Percentiles rank a stretch among this genome's conserved stretches.
phyloP scores from a whole-genome alignment of 768 basidiomycete genomes.

The Podaxis sp. region DNA sequence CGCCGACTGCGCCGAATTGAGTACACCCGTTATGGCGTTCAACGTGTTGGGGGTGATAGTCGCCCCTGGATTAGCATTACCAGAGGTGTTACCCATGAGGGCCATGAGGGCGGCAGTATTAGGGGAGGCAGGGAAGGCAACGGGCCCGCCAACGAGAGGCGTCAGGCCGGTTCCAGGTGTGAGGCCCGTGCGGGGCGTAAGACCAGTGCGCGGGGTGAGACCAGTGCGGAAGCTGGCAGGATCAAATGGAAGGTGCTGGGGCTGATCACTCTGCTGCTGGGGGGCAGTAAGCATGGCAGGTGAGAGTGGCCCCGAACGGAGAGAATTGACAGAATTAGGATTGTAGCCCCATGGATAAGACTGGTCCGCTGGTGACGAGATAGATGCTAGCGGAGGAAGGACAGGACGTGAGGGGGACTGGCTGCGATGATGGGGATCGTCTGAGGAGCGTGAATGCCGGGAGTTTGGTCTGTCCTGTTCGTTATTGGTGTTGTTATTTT shows the following conservation, averaged over 20 bases:
- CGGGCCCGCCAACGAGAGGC: slow-evolving; percentile 72
- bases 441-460: slow-evolving; percentile 19
- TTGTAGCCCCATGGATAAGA: slow-evolving; percentile 71
- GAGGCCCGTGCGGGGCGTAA: slow-evolving; percentile 83
- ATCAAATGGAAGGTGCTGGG: slow-evolving; percentile 58
- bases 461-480: slow-evolving; percentile 27
- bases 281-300: slow-evolving; percentile 97
- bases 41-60: slow-evolving; percentile 77
- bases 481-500: slow-evolving; percentile 19
- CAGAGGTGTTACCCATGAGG: slow-evolving; percentile 71
- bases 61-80: slow-evolving; percentile 35
- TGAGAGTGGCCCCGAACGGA: slow-evolving; percentile 90
- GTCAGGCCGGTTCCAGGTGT: slow-evolving; percentile 78
- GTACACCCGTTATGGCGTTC: slow-evolving; percentile 77
- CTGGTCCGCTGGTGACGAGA: slow-evolving; percentile 69
- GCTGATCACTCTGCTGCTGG: slow-evolving; percentile 45
- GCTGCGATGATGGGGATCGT: slow-evolving; percentile 33
- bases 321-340: slow-evolving; percentile 62
- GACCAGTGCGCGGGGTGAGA: slow-evolving; percentile 82
- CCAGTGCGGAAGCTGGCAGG: slow-evolving; percentile 77
- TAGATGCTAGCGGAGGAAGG: slow-evolving; percentile 79
- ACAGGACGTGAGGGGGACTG: slow-evolving; percentile 62
- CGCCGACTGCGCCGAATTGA: slow-evolving; percentile 37
- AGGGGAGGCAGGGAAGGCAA: slow-evolving; percentile 81
- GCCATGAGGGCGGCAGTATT: slow-evolving; percentile 91